These are phyloP conservation scores for Mortierella sp. DNA, from an alignment of 371 early-diverging fungal genomes.

Conservation along the genomic window DNA sequence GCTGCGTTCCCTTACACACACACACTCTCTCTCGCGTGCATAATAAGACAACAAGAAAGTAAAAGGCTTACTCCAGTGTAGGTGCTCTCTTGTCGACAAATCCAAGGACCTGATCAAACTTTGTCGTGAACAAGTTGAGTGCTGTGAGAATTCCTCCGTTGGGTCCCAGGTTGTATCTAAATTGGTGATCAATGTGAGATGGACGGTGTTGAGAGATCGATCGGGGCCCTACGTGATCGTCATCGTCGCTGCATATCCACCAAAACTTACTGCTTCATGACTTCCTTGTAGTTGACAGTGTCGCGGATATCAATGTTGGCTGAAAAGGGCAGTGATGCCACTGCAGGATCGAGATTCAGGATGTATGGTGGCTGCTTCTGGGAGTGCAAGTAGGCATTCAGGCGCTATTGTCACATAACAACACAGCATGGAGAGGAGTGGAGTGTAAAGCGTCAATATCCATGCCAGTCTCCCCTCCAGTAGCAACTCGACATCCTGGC, in stretches of 20 bases:
- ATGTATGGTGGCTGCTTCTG: constrained; percentile 86
- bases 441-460: not conserved
- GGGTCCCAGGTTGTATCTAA: constrained; percentile 95
- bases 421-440: not conserved
- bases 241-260: no score
- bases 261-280: constrained; percentile 93
- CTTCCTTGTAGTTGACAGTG: constrained; percentile 98
- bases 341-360: constrained; percentile 99
- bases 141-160: constrained; percentile 99
- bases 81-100: constrained; percentile 85
- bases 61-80: constrained; percentile 70
- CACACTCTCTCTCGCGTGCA: no score
- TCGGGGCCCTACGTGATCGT: no score
- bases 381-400: constrained; percentile 88
- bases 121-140: constrained; percentile 97
- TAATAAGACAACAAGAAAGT: no score
- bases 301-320: constrained; percentile 99
- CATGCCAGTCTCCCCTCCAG: no score
- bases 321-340: constrained; percentile 89
- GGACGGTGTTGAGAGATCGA: no score
- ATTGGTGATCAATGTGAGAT: no score
- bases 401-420: constrained; percentile 67
- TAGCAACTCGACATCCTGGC: no score
- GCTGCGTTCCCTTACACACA: no score
- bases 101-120: constrained; percentile 95